A percentile compares a stretch with the other conserved stretches of the same genome.
Evolutionary conservation across 2,329 filamentous ascomycete genomes (phyloP).

Genomic region (Claviceps monticola): DNA sequence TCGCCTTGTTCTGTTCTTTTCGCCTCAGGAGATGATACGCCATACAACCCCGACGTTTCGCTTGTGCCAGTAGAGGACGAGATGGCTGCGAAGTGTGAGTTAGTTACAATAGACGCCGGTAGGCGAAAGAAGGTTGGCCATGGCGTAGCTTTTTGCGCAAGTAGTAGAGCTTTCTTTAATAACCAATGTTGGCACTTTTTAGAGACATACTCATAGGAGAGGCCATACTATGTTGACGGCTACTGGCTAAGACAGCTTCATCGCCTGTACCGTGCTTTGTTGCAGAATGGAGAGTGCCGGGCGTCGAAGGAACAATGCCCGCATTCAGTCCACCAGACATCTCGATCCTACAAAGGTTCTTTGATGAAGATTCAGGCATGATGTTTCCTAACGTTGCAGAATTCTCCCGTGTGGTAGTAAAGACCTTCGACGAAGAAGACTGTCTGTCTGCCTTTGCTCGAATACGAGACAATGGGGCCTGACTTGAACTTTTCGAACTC

Average conservation of each 20-base stretch:
- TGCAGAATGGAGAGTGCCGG: background rate
- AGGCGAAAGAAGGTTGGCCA: background rate
- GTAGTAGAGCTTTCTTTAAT: background rate
- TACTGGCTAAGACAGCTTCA: background rate
- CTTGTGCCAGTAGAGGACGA: background rate
- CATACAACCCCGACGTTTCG: background rate
- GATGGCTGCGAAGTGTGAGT: background rate
- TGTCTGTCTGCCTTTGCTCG: conserved; percentile 9
- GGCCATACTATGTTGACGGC: background rate
- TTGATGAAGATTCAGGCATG: background rate
- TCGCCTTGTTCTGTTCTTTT: background rate
- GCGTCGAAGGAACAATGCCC: background rate
- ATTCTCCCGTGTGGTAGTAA: background rate
- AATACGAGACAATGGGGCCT: conserved; percentile 15
- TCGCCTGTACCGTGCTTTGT: background rate
- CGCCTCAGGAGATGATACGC: background rate
- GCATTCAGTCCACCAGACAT: conserved; percentile 1
- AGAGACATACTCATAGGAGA: background rate
- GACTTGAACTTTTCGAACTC: conserved; percentile 3
- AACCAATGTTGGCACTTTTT: no score
- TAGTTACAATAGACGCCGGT: background rate
- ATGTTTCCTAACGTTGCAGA: background rate
- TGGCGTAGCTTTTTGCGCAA: background rate
- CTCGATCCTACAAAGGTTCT: background rate
- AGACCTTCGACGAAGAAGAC: conserved; percentile 4